Conservation (phyloP, 2,329 filamentous ascomycete species). For the Alternaria solani region DNA sequence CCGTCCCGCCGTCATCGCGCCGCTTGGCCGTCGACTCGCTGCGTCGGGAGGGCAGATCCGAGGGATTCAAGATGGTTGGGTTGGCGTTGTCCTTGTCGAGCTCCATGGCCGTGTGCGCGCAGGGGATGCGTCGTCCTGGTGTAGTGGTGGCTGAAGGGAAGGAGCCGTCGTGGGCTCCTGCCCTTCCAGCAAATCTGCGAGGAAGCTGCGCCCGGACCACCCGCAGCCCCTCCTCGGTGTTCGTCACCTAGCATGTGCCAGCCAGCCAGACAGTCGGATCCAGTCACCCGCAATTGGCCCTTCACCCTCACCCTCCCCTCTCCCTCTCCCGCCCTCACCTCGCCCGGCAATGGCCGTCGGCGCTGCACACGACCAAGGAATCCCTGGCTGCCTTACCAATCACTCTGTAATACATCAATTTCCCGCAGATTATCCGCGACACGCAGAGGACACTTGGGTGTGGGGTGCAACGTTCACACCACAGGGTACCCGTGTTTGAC, state of each 20-base stretch:
- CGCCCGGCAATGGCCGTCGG: neutral
- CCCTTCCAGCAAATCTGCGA: slow-evolving; percentile 12
- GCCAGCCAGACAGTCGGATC: slow-evolving; percentile 11
- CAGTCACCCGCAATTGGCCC: slow-evolving; percentile 12
- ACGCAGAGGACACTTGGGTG: slow-evolving; percentile 24
- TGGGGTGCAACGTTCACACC: slow-evolving; percentile 24
- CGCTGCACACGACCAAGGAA: neutral
- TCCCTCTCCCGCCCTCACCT: neutral
- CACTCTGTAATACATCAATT: slow-evolving; percentile 19
- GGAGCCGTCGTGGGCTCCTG: slow-evolving; percentile 20
- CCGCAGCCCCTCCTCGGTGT: slow-evolving; percentile 3
- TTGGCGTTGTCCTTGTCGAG: slow-evolving; percentile 77
- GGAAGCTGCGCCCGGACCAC: slow-evolving; percentile 9
- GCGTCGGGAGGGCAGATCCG: slow-evolving; percentile 84
- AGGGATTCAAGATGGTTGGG: slow-evolving; percentile 87
- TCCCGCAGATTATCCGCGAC: slow-evolving; percentile 33
- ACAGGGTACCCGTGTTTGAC: slow-evolving; percentile 12
- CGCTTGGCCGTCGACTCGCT: slow-evolving; percentile 53
- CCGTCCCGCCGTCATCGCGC: slow-evolving; percentile 59
- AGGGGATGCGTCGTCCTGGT: slow-evolving; percentile 3
- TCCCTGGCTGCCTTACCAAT: slow-evolving; percentile 21
- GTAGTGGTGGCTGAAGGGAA: slow-evolving; percentile 9
- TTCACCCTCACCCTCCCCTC: slow-evolving; percentile 7
- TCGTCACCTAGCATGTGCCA: slow-evolving; percentile 10
- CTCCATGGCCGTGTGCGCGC: slow-evolving; percentile 44